phyloP scores from a whole-genome alignment of 257 asterid species.

The Solanum medicagineum region DNA sequence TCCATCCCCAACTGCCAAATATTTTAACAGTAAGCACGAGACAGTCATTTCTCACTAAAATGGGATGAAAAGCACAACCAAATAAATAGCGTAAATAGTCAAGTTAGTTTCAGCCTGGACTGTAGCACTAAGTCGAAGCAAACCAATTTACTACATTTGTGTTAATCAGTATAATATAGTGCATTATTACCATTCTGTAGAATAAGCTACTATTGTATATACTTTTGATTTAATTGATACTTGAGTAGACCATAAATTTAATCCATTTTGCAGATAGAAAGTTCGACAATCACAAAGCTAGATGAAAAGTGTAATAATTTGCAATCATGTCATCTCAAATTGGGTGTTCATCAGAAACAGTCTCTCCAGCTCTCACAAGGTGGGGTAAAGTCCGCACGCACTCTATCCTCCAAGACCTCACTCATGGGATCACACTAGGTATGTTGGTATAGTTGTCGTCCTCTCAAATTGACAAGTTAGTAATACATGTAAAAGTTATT shows the following conservation, averaged over 20 bases:
- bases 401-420: neutral
- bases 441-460: neutral
- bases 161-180: neutral
- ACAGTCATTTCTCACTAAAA: neutral
- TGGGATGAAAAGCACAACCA: neutral
- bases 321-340: neutral
- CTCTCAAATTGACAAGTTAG: neutral
- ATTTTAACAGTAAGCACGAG: neutral
- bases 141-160: neutral
- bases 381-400: neutral
- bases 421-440: neutral
- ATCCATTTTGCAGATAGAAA: neutral
- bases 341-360: neutral
- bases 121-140: neutral
- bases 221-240: neutral
- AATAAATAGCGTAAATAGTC: neutral
- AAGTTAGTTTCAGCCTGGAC: neutral
- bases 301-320: neutral
- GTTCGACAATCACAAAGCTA: neutral
- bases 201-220: neutral
- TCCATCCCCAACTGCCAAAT: slow-evolving; percentile 6
- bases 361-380: neutral
- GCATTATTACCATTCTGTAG: neutral
- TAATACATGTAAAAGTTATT: neutral
- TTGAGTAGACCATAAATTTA: neutral